A percentile compares a stretch with the other conserved stretches of the same genome.
phyloP scores from a whole-genome alignment of 2,329 filamentous ascomycete species.

The Fusarium veterinarium region DNA sequence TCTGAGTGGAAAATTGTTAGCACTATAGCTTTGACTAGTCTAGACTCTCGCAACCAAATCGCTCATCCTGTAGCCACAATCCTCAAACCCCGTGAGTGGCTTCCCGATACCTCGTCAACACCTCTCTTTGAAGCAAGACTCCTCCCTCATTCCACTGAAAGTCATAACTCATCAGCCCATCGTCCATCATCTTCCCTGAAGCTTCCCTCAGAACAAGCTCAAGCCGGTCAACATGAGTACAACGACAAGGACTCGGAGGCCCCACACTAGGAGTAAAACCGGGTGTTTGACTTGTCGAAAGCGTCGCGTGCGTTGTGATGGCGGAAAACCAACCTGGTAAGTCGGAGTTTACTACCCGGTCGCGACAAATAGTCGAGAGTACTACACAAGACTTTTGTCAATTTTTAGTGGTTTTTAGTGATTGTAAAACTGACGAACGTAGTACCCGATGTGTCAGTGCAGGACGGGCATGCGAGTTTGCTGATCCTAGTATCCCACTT shows the following conservation, averaged over 20 bases:
- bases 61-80: background rate
- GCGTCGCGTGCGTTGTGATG: constrained; percentile 40
- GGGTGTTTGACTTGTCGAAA: constrained; percentile 40
- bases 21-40: accelerated
- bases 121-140: background rate
- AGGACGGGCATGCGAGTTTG: constrained; percentile 30
- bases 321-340: constrained; percentile 34
- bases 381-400: accelerated
- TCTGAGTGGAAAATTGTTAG: background rate
- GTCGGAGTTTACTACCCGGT: background rate
- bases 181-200: background rate
- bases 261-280: constrained; percentile 36
- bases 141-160: background rate
- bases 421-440: background rate
- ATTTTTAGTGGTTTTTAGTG: background rate
- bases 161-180: background rate
- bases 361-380: background rate
- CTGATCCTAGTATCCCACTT: constrained; percentile 29
- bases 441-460: constrained; percentile 33
- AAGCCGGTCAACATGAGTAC: background rate
- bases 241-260: constrained; percentile 22
- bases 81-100: background rate
- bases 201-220: background rate
- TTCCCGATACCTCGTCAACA: background rate
- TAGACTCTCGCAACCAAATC: background rate